Evolutionary conservation across 768 basidiomycete species (phyloP).

Genomic region (Multifurca ochricompacta): DNA sequence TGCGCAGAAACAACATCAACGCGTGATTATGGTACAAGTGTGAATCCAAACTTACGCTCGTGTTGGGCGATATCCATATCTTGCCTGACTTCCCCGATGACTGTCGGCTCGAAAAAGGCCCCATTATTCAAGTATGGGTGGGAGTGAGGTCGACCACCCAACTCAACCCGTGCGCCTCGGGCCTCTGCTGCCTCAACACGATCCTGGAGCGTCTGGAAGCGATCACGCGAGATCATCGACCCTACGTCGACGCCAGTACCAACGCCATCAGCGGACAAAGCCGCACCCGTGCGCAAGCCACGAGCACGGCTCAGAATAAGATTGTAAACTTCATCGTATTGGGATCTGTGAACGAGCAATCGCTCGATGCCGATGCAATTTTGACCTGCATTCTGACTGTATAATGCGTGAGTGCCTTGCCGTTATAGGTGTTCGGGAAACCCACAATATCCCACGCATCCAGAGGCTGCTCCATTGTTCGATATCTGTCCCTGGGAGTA

Average conservation of each 20-base stretch:
- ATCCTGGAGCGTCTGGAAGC: conserved; percentile 46
- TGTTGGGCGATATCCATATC: conserved; percentile 70
- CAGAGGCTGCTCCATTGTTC: conserved; percentile 71
- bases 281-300: conserved; percentile 71
- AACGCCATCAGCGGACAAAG: conserved; percentile 64
- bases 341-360: conserved; percentile 71
- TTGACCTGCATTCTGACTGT: conserved; percentile 86
- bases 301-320: conserved; percentile 55
- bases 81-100: conserved; percentile 69
- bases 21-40: neutral
- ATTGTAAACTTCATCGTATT: conserved; percentile 68
- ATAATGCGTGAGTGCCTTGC: neutral
- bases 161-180: conserved; percentile 52
- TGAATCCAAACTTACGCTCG: conserved; percentile 53
- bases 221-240: conserved; percentile 49
- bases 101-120: conserved; percentile 80
- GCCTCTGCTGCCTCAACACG: conserved; percentile 60
- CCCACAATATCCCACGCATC: conserved; percentile 91
- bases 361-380: conserved; percentile 98
- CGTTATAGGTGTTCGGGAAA: conserved; percentile 13
- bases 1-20: neutral
- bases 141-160: conserved; percentile 57
- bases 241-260: conserved; percentile 68
- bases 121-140: conserved; percentile 67
- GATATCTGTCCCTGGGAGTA: conserved; percentile 80